These are phyloP conservation scores for Penicillium angulare DNA, from an alignment of 495 filamentous ascomycete species.

Conservation along the genomic window DNA sequence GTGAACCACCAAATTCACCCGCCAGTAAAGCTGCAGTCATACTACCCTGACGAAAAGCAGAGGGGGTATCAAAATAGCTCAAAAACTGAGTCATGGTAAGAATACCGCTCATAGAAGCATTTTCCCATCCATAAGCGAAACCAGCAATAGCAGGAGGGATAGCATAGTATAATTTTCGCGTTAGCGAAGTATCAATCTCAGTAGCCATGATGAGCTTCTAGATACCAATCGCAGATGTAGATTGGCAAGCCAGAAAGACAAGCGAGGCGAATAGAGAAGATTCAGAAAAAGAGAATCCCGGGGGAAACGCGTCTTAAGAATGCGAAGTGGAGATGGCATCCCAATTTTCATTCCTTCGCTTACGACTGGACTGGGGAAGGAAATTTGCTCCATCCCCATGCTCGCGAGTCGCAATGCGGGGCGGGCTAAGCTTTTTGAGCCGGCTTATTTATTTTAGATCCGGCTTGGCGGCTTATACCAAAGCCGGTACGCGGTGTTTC, in stretches of 20 bases:
- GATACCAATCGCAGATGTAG: no score
- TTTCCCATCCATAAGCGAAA: neutral
- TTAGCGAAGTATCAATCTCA: neutral
- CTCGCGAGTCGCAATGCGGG: neutral
- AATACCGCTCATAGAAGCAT: conserved; percentile 1
- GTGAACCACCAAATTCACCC: neutral
- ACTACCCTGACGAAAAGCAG: neutral
- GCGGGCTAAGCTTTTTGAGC: neutral
- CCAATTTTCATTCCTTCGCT: neutral
- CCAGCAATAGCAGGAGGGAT: neutral
- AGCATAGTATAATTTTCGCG: conserved; percentile 1
- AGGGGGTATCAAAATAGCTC: neutral
- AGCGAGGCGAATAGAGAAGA: neutral
- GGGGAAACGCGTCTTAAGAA: neutral
- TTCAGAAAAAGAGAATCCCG: neutral
- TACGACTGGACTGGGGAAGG: neutral
- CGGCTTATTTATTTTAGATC: neutral
- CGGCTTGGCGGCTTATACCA: conserved; percentile 2
- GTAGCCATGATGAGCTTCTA: neutral
- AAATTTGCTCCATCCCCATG: no score
- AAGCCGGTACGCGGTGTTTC: no score
- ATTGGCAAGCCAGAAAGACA: neutral
- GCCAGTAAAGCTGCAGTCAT: neutral
- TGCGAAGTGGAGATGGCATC: neutral
- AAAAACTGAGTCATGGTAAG: conserved; percentile 1